Base-by-base conservation (phyloP, 768 basidiomycete genomes). In the Pleurotus sapidus region DNA sequence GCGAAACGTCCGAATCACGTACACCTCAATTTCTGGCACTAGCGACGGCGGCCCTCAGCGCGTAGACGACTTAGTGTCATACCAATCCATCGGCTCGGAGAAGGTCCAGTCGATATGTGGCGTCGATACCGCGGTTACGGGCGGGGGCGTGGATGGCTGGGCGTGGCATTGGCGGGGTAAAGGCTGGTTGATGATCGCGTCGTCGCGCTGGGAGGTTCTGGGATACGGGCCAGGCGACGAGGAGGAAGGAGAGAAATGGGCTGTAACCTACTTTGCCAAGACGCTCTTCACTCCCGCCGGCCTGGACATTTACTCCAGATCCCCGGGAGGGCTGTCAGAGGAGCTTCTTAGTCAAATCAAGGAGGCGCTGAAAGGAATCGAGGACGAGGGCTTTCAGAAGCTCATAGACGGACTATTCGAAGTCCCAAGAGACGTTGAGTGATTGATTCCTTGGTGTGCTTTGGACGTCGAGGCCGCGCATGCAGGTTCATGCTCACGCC, bases 101-200 rank as follows among this genome's bases (percentile, higher is more conserved):
- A 57, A 47, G 23, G 25, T 57, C 15, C 46, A 57, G 12, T 27
- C 56, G 12, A 34, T 57, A 8, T 27, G 15, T 25, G 56, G 56
- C 34, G 34, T 57, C 15, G 56, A 57, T 40, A 49, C 56, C 18
- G 11, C 40, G 2, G 55, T 56, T 7, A 23, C 17, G 30, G 55
- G 20, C 17, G 25, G 30, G 8, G 51, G 39, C 15, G 49, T 25
- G 51, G 51, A 42, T 20, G 39, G 39, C 24, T 54, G 51, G 51
- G 56, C 46, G 47, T 57, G 56, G 56, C 27, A 57, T 37, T 57
- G 61, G 59, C 59, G 59, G 9, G 59, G 59, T 14, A 57, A 57
- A 43, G 61, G 61, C 5, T 46, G 56, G 59, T 49, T 60, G 30
- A 60, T 62, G 59, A 59, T 62, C 8, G 61, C 61, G 54, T 60